Percentiles rank a stretch among this genome's conserved stretches.
These are phyloP conservation scores for Pichia californica DNA, from an alignment of 805 yeast genomes.

Conservation along the genomic window DNA sequence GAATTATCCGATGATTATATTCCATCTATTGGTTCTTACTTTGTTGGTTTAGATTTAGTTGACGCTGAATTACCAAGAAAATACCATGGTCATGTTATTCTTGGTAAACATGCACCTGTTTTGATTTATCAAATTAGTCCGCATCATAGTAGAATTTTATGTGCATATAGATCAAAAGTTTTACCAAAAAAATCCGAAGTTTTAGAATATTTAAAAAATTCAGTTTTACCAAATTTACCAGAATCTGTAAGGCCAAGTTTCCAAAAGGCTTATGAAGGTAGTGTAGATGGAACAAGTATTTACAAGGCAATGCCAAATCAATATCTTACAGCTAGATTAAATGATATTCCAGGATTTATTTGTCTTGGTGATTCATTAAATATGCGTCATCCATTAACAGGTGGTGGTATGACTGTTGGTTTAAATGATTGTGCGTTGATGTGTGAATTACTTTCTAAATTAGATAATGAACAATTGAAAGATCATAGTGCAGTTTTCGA, in stretches of 20 bases:
- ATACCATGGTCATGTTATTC: slow-evolving; percentile 81
- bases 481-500: slow-evolving; percentile 53
- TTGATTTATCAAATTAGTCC: slow-evolving; percentile 82
- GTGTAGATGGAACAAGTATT: slow-evolving; percentile 35
- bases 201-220: slow-evolving; percentile 48
- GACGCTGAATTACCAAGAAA: slow-evolving; percentile 72
- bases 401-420: slow-evolving; percentile 99
- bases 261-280: slow-evolving; percentile 44
- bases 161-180: slow-evolving; percentile 72
- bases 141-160: slow-evolving; percentile 77
- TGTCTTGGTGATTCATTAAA: slow-evolving; percentile 90
- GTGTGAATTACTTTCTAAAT: slow-evolving; percentile 53
- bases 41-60: slow-evolving; percentile 73
- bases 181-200: slow-evolving; percentile 61
- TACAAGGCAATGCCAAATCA: slow-evolving; percentile 92
- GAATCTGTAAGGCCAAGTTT: slow-evolving; percentile 59
- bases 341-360: slow-evolving; percentile 67
- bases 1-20: slow-evolving; percentile 53
- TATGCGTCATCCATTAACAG: slow-evolving; percentile 97
- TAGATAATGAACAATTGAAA: slow-evolving; percentile 44
- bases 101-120: slow-evolving; percentile 84
- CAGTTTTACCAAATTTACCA: slow-evolving; percentile 70
- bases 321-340: slow-evolving; percentile 71
- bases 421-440: slow-evolving; percentile 74
- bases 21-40: slow-evolving; percentile 74